Base-by-base conservation (phyloP, 2,329 filamentous ascomycete species). In the Neonectria neomacrospora region DNA sequence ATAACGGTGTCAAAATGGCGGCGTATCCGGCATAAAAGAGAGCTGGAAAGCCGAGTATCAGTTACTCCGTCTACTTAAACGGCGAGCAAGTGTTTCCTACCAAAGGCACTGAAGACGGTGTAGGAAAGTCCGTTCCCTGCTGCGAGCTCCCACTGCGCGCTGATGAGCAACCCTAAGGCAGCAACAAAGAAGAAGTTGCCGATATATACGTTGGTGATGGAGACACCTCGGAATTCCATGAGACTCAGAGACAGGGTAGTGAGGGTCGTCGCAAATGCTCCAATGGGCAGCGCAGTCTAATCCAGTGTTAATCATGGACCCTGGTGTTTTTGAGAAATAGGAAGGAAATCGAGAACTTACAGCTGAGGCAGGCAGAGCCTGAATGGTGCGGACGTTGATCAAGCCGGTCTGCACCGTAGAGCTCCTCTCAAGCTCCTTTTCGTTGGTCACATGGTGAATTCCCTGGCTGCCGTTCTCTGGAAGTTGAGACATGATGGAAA, bases 21-120 rank as follows among this genome's bases (percentile, higher is more conserved):
- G 72, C 73, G 8, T 75, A 75, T 1, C 71, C 72, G n/a, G 68
- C 73, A 22, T 74, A 75, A 52, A 74, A 75, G 14, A 74, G 64
- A 0, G 65, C 73, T 75, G 26, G 5, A 18, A 11, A 2, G 2
- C 3, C 2, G 5, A 6, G n/a, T 8, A 11, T 68, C 18, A 68
- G 55, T 16, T 2, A 53, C 11, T 6, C 18, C 9, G 9, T 11
- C 0, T 2, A 18, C 3, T 8, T n/a, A 10, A 39, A 34, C 23
- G 23, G 16, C 6, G 3, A n/a, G 2, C 3, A 0, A 0, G 5
- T 42, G 7, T 10, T 2, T 57, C 65, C 41, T 34, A 74, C 73
- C 73, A 54, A 70, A 75, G 1, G 74, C 73, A 20, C 65, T 71
- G 14, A 75, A 44, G 0, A 71, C 69, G 6, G 74, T 74, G 20